Percentiles rank a stretch among this genome's conserved stretches.
These are phyloP conservation scores for Pistacia integerrima DNA, from an alignment of 345 rosid genomes.

Conservation along the genomic window DNA sequence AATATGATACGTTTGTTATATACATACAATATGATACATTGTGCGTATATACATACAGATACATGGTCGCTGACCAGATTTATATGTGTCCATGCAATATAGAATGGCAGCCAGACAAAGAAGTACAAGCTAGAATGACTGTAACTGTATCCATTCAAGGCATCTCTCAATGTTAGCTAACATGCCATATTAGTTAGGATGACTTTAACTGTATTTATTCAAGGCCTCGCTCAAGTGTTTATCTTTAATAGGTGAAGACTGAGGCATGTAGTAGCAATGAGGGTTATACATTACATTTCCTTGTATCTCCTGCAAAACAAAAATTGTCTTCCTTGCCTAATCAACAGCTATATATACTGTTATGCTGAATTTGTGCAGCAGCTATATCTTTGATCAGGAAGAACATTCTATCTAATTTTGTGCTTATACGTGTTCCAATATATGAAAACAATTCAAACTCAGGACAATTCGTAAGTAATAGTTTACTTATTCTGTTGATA, in stretches of 20 bases:
- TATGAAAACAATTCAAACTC: neutral
- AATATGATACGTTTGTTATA: neutral
- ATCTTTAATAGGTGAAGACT: neutral
- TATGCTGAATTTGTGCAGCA: neutral
- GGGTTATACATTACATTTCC: neutral
- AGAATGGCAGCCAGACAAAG: neutral
- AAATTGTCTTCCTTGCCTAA: neutral
- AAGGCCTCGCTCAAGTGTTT: neutral
- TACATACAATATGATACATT: neutral
- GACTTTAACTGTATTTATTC: neutral
- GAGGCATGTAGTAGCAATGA: neutral
- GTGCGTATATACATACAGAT: neutral
- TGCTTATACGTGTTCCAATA: neutral
- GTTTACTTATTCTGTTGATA: slow-evolving; percentile 34
- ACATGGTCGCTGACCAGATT: neutral
- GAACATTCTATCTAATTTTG: neutral
- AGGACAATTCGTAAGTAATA: neutral
- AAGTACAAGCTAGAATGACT: neutral
- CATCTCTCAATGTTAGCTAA: neutral
- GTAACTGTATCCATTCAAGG: neutral
- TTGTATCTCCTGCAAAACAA: too few relatives aligned
- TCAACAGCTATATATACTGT: neutral
- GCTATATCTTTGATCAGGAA: slow-evolving; percentile 8
- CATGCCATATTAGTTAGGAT: neutral
- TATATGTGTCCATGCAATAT: neutral